Conservation (phyloP, 208 protist genomes). For the Trypanosoma cruzi region DNA sequence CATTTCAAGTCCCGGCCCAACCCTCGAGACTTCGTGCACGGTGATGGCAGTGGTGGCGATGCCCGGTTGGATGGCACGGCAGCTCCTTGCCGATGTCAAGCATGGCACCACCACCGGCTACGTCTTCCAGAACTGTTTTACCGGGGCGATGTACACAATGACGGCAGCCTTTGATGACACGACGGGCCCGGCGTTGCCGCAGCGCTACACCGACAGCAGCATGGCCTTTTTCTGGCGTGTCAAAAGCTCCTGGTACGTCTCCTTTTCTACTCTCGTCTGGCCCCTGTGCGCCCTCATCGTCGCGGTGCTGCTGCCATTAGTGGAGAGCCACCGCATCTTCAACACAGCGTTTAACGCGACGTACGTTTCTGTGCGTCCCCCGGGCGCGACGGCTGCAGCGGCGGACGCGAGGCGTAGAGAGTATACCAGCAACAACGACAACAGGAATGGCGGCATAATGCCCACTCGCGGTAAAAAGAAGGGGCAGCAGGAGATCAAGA, state of each 20-base stretch:
- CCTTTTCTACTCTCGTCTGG: conserved; percentile 32
- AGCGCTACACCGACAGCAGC: conserved; percentile 19
- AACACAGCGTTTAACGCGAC: no score
- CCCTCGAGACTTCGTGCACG: neutral
- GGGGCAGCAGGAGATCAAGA: neutral
- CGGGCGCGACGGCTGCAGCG: no score
- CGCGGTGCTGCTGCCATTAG: no score
- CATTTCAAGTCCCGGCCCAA: neutral
- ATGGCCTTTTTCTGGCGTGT: conserved; percentile 30
- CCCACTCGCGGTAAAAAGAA: no score
- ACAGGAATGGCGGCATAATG: no score
- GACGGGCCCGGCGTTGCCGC: conserved; percentile 7
- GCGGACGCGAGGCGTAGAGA: no score
- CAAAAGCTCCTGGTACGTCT: conserved; percentile 25
- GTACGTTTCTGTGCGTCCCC: no score
- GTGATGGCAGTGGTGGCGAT: conserved; percentile 27
- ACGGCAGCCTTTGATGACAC: conserved; percentile 17
- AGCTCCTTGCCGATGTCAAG: conserved; percentile 23
- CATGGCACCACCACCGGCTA: conserved; percentile 6
- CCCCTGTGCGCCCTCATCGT: conserved; percentile 8
- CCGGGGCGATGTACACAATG: conserved; percentile 9
- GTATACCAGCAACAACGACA: no score
- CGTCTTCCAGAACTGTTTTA: conserved; percentile 2
- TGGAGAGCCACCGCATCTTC: neutral
- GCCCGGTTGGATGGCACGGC: conserved; percentile 43